Evolutionary conservation across 345 rosid genomes (phyloP), one percentile per base, ranked within the genome.

Genomic region (Camelina hispida): DNA sequence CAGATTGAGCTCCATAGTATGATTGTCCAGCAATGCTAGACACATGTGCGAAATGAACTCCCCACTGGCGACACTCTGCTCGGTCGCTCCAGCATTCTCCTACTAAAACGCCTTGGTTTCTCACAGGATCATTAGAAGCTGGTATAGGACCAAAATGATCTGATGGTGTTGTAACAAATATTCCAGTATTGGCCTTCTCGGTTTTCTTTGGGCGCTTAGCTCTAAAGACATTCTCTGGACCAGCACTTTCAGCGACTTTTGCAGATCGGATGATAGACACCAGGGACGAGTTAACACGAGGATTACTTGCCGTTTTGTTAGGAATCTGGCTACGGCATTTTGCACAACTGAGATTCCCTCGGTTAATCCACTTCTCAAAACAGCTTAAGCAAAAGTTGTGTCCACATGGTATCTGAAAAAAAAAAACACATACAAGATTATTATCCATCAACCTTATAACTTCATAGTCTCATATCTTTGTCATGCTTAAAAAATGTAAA

Each of bases 121-220:
- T 87, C 35, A 56, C 69, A 0, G 90, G 95, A 68, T 89, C 97
- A 50, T 91, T 67, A 65, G 86, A 89, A 43, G 90, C 83, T 9
- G 68, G 75, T 18, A 91, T 87, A 2, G 94, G 97, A 2, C 94
- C 97, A 53, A 91, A 89, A 58, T 87, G 86, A 70, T 91, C 89
- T 0, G 82, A 73, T n/a, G 94, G 78, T 32, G 79, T 72, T 0
- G 88, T 88, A 43, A 91, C 86, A 57, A 79, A 89, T 69, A 86
- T 84, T 85, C 78, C 94, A 46, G 94, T 94, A 82, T 89, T 91
- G 20, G 87, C 86, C 72, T 84, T 85, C 2, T 91, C 94, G 0
- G 78, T 25, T 75, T 43, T 35, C 38, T 7, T 85, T 70, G 91
- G 89, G 18, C 87, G 57, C 63, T 86, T 88, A 0, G 93, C 81